Conservation (phyloP, 805 yeast species). For the Ogataea trehaloabstinens region DNA sequence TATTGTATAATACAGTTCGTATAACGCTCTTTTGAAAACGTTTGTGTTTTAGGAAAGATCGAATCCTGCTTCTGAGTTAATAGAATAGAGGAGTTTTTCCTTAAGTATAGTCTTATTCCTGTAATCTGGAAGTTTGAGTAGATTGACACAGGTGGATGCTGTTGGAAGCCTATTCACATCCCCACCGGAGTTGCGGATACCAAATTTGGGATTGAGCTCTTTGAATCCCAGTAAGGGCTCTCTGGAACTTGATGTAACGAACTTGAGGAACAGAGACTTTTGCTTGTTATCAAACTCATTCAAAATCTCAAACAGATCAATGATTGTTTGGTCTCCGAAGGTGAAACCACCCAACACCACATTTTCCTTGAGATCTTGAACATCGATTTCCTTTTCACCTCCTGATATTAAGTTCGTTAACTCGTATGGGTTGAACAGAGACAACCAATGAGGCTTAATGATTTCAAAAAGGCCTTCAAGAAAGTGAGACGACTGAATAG, state of each 20-base stretch:
- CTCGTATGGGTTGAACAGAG: slow-evolving; percentile 81
- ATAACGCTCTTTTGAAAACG: background rate
- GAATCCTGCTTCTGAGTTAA: slow-evolving; percentile 81
- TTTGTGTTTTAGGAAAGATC: slow-evolving; percentile 56
- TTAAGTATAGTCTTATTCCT: slow-evolving; percentile 53
- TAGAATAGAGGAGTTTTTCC: slow-evolving; percentile 71
- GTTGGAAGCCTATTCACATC: slow-evolving; percentile 70
- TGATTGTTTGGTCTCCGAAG: slow-evolving; percentile 56
- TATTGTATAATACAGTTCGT: too few relatives aligned
- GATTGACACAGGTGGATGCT: slow-evolving; percentile 88
- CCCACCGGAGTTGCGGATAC: slow-evolving; percentile 66
- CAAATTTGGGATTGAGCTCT: slow-evolving; percentile 72
- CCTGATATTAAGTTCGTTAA: slow-evolving; percentile 84
- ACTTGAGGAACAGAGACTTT: slow-evolving; percentile 65
- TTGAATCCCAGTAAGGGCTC: slow-evolving; percentile 90
- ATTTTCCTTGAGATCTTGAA: slow-evolving; percentile 63
- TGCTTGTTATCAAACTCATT: slow-evolving; percentile 65
- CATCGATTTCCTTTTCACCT: slow-evolving; percentile 64
- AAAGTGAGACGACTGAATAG: slow-evolving; percentile 59
- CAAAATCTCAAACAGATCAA: slow-evolving; percentile 72
- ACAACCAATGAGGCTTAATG: slow-evolving; percentile 72
- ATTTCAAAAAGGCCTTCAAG: slow-evolving; percentile 69
- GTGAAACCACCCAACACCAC: slow-evolving; percentile 65
- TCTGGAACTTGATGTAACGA: slow-evolving; percentile 88
- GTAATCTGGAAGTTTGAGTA: slow-evolving; percentile 85